Base-by-base conservation (phyloP, 2,329 filamentous ascomycete genomes). In the Fusarium sp. region DNA sequence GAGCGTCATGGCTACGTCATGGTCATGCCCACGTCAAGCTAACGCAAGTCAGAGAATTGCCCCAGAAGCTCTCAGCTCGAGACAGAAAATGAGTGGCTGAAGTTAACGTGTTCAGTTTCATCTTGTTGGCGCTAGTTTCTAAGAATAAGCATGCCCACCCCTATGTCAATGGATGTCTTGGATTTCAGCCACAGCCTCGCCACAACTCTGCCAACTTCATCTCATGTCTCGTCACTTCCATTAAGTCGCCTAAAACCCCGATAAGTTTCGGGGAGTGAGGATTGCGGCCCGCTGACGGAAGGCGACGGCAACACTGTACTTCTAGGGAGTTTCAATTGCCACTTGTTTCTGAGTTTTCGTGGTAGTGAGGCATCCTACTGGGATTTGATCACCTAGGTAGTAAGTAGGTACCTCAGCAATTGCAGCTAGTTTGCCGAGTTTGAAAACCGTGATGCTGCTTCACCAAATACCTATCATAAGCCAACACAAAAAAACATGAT, bases 1-100 rank as follows among this genome's bases (percentile, higher is more conserved):
- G 43, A 47, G 47, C 54, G 26, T 43, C 44, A 31, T 44, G 42
- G 46, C 55, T 60, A 55, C 56, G 64, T 34, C 45, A 51, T 65
- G 61, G 61, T 45, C 45, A 39, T 51, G 29, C 26, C 39, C 34
- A 60, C 35, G 19, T 19, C 19, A 19, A 32, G 28, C 48, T 47
- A 51, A 38, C 28, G 42, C 47, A 44, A 43, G 51, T 43, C 35
- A 45, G 34, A 51, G 35, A 22, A 24, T 19, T 45, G 29, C 48
- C 36, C 44, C 35, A 38, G 32, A 53, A 47, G 26, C 11, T 12
- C 47, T 34, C 28, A 29, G 28, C 28, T 29, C 28, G 11, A 29
- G 26, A 28, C 26, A 28, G 26, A 28, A 28, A 32, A 12, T 32
- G 31, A 32, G 31, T 32, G 31, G 31, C 31, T 32, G 31, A 11